These are phyloP conservation scores for Areca catechu DNA, from an alignment of 176 grass and related monocot species.

Conservation along the genomic window DNA sequence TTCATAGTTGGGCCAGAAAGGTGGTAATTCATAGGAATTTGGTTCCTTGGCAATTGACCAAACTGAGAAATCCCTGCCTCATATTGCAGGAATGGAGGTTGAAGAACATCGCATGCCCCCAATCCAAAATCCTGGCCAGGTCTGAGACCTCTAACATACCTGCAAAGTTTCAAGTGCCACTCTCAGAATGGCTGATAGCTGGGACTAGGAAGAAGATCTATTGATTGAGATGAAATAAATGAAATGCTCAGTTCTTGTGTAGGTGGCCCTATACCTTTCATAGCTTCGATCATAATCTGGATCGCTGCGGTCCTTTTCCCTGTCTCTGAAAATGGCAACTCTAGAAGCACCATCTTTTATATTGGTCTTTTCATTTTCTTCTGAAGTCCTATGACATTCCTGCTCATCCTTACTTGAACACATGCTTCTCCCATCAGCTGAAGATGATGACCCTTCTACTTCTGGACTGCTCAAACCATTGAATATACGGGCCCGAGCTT, in stretches of 20 bases:
- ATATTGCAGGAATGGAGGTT: constrained; percentile 7
- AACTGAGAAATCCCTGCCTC: constrained; percentile 16
- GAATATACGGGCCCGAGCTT: constrained; percentile 31
- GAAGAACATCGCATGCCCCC: neutral
- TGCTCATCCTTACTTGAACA: neutral
- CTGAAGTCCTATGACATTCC: neutral
- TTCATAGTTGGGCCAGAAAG: neutral
- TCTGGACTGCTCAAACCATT: constrained; percentile 10
- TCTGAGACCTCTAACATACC: constrained; percentile 11
- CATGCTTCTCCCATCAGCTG: constrained; percentile 2
- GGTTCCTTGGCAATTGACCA: constrained; percentile 14
- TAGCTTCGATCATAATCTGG: constrained; percentile 38
- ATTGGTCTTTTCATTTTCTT: constrained; percentile 8
- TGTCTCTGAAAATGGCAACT: constrained; percentile 29
- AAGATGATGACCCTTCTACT: constrained; percentile 1
- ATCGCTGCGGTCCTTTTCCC: constrained; percentile 26
- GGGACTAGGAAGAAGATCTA: too few species aligned
- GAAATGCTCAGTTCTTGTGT: too few species aligned
- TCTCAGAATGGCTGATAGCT: too few species aligned
- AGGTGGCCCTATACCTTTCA: constrained; percentile 1
- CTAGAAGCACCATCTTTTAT: neutral
- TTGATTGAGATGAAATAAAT: too few species aligned
- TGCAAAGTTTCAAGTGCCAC: neutral
- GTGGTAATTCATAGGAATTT: constrained; percentile 10
- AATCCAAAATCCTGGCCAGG: constrained; percentile 10